Base-by-base conservation (phyloP, 306 rosid species). In the Casuarina equisetifolia region DNA sequence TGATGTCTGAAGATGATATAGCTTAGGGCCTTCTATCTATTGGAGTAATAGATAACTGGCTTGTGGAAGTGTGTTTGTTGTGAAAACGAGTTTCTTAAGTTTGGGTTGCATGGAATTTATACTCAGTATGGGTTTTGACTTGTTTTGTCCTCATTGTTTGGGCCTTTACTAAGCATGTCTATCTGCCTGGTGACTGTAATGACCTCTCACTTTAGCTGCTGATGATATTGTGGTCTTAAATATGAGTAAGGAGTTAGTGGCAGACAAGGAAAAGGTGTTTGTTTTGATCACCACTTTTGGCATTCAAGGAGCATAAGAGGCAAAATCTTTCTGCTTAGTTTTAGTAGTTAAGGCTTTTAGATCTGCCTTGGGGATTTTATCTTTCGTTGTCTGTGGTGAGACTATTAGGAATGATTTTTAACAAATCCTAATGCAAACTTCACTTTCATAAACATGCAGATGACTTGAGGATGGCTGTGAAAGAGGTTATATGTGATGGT, bases 381-480 rank as follows among this genome's bases (percentile, higher is more conserved):
- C 68, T 54, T 48, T 62, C 13, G 64, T 50, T 54, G 50, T 54
- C 48, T 39, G 15, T 70, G 49, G 54, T 16, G 70, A 66, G 48
- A n/a, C 49, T 66, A 19, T n/a, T 66, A 66, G 50, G 70, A 66
- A 39, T 66, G 40, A 35, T 7, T 66, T 66, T 66, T 32, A 6
- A 43, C 25, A 66, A 66, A 66, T 66, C 70, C 70, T 66, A 40
- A 11, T 17, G 40, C 70, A 61, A 66, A 66, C 43, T n/a, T 40
- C 13, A 17, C 50, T 43, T 40, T 42, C 55, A 16, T 72, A 76
- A 74, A 76, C 42, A 72, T 76, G 72, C 85, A 95, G 97, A 95
- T 84, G 97, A 95, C 40, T 84, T 95, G 79, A 85, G 97, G 77
- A 80, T 91, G 91, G 97, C 98, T 59, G 97, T 92, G 80, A 95